Evolutionary conservation across 257 asterid species (phyloP), one percentile per base, ranked within the genome.

Genomic region (Nicotiana benthamiana): DNA sequence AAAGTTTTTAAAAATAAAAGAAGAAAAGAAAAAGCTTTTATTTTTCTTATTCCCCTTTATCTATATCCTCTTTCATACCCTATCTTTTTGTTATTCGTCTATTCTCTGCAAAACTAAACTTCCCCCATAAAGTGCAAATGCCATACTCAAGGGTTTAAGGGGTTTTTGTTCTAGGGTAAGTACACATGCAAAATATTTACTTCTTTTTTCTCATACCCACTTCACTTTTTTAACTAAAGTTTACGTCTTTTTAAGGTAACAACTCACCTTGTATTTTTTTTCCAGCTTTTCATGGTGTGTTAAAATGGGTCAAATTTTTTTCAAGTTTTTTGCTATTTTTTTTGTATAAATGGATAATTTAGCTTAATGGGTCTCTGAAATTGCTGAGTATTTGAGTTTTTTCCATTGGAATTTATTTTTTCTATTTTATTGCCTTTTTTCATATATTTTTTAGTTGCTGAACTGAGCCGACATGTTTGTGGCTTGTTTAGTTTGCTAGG

Each of bases 21-120:
- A 75, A 26, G 34, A 76, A 59, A 62, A 81, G 81, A 83, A 22
- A 70, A 40, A 40, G 12, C 48, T 40, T 43, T n/a, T 40, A 43
- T 62, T 63, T 62, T 46, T 5, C 12, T 68, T 26, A 68, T 82
- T 34, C 24, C 82, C 77, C 75, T 72, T 48, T 80, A 40, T 59
- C 84, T 61, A 81, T 82, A 87, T 89, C 91, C 86, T 72, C 48
- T 26, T 72, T 75, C 87, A 85, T 85, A 83, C 94, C 90, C 91
- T 82, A 88, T 87, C 91, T 79, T 75, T 86, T 83, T 34, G 54
- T 84, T 79, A 4, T 77, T 28, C 62, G 24, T 54, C 46, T 77
- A 15, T 57, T 79, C 80, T 80, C 75, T 60, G 53, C 84, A 84
- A 13, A 83, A 48, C 56, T 22, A 79, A 48, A 24, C 59, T 40